phyloP scores from a whole-genome alignment of 2,329 filamentous ascomycete genomes.

The Emydomyces testavorans region DNA sequence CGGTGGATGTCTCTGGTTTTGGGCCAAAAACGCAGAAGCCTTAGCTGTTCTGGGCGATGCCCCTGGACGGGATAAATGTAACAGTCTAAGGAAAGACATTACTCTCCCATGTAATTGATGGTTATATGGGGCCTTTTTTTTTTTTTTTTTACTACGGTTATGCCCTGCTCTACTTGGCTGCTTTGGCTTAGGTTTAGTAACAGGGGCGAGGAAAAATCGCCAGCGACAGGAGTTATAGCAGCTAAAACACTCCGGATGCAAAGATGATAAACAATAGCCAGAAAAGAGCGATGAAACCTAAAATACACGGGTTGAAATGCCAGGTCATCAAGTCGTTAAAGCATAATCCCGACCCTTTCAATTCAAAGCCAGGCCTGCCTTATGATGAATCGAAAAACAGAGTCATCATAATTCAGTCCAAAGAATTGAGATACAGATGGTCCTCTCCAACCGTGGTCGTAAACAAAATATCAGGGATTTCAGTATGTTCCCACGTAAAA shows the following conservation, averaged over 20 bases:
- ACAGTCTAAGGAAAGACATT: too few species aligned
- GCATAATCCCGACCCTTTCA: neutral
- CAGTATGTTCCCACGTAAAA: slow-evolving; percentile 5
- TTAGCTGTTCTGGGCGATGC: too few species aligned
- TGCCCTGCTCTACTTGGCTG: too few species aligned
- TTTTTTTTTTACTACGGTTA: too few species aligned
- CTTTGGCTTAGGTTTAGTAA: too few species aligned
- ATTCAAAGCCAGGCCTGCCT: neutral
- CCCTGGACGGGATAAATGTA: too few species aligned
- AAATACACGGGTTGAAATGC: too few species aligned
- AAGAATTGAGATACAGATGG: neutral
- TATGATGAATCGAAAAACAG: slow-evolving; percentile 3
- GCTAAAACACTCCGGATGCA: slow-evolving; percentile 5
- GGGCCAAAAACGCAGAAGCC: too few species aligned
- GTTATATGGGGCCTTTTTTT: too few species aligned
- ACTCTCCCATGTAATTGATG: too few species aligned
- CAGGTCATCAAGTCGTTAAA: slow-evolving; percentile 11
- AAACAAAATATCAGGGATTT: neutral
- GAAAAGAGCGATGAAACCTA: slow-evolving; percentile 3
- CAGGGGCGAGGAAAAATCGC: neutral
- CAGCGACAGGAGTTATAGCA: too few species aligned
- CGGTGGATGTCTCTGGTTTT: too few species aligned
- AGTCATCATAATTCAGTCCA: slow-evolving; percentile 5
- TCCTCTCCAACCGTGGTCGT: neutral
- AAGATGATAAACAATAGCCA: neutral